Base-by-base conservation (phyloP, 2,329 filamentous ascomycete genomes). In the Colletotrichum simmondsii region DNA sequence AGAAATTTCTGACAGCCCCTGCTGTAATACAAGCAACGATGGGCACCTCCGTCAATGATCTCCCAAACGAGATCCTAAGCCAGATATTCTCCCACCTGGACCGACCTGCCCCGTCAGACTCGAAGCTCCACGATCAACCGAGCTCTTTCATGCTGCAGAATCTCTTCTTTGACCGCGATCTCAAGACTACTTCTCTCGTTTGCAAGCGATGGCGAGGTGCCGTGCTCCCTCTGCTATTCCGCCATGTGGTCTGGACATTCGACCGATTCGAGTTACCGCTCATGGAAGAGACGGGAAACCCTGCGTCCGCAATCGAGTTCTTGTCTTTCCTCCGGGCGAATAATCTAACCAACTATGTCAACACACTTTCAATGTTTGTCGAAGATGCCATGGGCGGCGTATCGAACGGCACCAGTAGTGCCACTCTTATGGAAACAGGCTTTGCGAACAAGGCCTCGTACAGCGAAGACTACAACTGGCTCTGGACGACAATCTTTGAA, bases 41-140 rank as follows among this genome's bases (percentile, higher is more conserved):
- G 72, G 53, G 65, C 14, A 37, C 56, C 30, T 54, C 71, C 24
- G 42, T 84, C 77, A 74, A 81, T 30, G 66, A 76, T 30, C 85
- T 93, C 24, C 92, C 91, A 2, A 89, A 88, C 74, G 92, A 94
- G 81, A 81, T 93, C 58, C 81, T 92, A 26, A 79, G 87, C 65
- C 84, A 88, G 3, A 87, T 93, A 75, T 84, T 93, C 76, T 81
- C 80, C n/a, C 87, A 86, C 76, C 83, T 93, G 59, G 86, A 88
- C 75, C 77, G 77, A 0, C 78, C 83, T 2, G 84, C 88, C 11
- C 87, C 87, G 14, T 90, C 90, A 0, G 80, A 85, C 56, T 77
- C 76, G 52, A 83, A 83, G 19, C 80, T 91, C 26, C 84, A 87
- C 68, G 83, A 89, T 64, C 85, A 87, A 75, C 91, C 88, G 30